Evolutionary conservation across 345 rosid genomes (phyloP).

Genomic region (Melastoma malabathricum): DNA sequence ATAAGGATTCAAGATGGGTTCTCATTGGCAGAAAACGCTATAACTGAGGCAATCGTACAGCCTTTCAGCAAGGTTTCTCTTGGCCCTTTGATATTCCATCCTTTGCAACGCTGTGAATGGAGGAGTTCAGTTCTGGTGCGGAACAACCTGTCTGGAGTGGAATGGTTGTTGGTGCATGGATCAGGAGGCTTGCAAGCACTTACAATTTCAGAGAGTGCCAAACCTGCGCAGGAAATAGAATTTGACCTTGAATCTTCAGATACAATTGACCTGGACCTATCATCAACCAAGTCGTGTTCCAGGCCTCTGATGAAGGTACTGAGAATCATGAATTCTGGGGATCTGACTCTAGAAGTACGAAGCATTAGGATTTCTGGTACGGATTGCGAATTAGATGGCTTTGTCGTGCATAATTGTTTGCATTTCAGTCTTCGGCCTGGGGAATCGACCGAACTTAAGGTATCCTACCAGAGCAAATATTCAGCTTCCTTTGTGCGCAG

Average conservation of each 20-base stretch:
- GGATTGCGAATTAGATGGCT: slow-evolving; percentile 38
- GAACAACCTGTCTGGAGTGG: slow-evolving; percentile 68
- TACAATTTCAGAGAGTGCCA: slow-evolving; percentile 35
- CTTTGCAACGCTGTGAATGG: slow-evolving; percentile 53
- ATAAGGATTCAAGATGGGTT: slow-evolving; percentile 27
- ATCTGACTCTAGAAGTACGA: slow-evolving; percentile 46
- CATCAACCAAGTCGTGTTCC: slow-evolving; percentile 25
- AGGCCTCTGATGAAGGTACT: slow-evolving; percentile 44
- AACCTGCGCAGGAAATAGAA: slow-evolving; percentile 37
- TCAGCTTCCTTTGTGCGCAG: slow-evolving; percentile 27
- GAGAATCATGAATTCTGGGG: slow-evolving; percentile 46
- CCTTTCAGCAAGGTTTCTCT: slow-evolving; percentile 40
- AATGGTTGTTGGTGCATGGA: slow-evolving; percentile 59
- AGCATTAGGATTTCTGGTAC: slow-evolving; percentile 47
- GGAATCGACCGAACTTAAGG: slow-evolving; percentile 40
- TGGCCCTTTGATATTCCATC: slow-evolving; percentile 55
- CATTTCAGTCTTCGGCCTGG: slow-evolving; percentile 51
- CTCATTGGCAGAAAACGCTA: slow-evolving; percentile 34
- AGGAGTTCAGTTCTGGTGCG: slow-evolving; percentile 53
- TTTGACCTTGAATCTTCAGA: slow-evolving; percentile 31
- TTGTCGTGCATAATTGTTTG: slow-evolving; percentile 39
- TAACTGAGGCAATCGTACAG: slow-evolving; percentile 40
- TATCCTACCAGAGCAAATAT: slow-evolving; percentile 44
- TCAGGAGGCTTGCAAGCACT: slow-evolving; percentile 41
- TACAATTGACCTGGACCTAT: slow-evolving; percentile 29